Evolutionary conservation across 371 early-diverging fungal species (phyloP).

Genomic region (Apophysomyces trapeziformis): DNA sequence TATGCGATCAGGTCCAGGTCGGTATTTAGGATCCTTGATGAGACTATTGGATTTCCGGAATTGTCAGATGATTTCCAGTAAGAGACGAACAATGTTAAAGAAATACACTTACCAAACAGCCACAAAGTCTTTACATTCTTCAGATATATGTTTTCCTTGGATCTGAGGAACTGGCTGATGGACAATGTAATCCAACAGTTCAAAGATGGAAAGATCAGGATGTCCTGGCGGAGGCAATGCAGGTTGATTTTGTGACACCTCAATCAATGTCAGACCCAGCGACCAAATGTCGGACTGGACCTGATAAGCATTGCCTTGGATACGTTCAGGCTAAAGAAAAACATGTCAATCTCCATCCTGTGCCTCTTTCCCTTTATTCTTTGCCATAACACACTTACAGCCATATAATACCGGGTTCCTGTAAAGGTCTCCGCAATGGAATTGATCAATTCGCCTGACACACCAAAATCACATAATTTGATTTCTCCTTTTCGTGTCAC

Average conservation of each 20-base stretch:
- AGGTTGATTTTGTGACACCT: slow-evolving; percentile 89
- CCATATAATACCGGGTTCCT: slow-evolving; percentile 96
- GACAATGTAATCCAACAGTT: slow-evolving; percentile 88
- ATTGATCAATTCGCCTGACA: slow-evolving; percentile 88
- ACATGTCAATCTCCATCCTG: not conserved
- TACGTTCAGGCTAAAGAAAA: slow-evolving; percentile 83
- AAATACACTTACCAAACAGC: slow-evolving; percentile 60
- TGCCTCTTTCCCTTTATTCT: no score
- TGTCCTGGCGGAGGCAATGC: slow-evolving; percentile 78
- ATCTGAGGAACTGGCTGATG: slow-evolving; percentile 85
- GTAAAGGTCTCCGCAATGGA: slow-evolving; percentile 94
- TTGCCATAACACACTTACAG: slow-evolving; percentile 59
- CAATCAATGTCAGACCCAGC: slow-evolving; percentile 89
- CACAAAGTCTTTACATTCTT: slow-evolving; percentile 80
- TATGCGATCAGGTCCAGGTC: slow-evolving; percentile 82
- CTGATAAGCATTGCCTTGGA: slow-evolving; percentile 87
- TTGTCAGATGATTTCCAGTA: slow-evolving; percentile 32
- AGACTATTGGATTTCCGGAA: slow-evolving; percentile 46
- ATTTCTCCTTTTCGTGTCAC: slow-evolving; percentile 86
- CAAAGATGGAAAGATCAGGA: slow-evolving; percentile 79
- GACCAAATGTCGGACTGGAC: slow-evolving; percentile 96
- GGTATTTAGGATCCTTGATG: slow-evolving; percentile 76
- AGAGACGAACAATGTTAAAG: not conserved
- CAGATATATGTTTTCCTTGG: slow-evolving; percentile 55
- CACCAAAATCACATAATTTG: slow-evolving; percentile 97